phyloP scores from a whole-genome alignment of 495 filamentous ascomycete genomes.

The Neurospora sp. region DNA sequence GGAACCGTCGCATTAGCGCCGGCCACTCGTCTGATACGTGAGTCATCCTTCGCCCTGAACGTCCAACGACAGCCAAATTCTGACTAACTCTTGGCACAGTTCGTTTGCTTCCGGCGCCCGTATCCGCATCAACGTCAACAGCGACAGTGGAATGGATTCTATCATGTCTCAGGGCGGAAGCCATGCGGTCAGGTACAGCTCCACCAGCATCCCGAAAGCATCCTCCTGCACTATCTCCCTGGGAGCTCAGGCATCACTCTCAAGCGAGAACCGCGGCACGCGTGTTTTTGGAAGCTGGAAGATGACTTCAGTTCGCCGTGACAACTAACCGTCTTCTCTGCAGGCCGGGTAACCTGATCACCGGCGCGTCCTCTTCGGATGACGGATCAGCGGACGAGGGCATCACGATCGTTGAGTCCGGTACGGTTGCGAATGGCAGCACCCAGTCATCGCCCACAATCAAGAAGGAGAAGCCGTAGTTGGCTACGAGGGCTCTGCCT shows the following conservation, averaged over 20 bases:
- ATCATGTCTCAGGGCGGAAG: slow-evolving; percentile 8
- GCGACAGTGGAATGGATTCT: slow-evolving; percentile 9
- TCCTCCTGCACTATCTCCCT: neutral
- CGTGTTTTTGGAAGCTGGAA: slow-evolving; percentile 3
- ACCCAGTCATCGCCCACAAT: slow-evolving; percentile 38
- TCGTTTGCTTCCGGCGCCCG: slow-evolving; percentile 19
- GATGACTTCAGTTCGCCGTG: slow-evolving; percentile 1
- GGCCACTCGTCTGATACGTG: slow-evolving; percentile 19
- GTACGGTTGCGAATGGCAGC: slow-evolving; percentile 39
- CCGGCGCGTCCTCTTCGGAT: slow-evolving; percentile 27
- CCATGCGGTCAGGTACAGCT: slow-evolving; percentile 19
- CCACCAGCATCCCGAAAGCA: neutral
- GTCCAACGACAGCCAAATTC: neutral
- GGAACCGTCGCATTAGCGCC: slow-evolving; percentile 18
- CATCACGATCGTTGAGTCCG: slow-evolving; percentile 41
- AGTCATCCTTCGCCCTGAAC: neutral
- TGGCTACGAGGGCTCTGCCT: slow-evolving; percentile 3
- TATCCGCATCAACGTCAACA: slow-evolving; percentile 8
- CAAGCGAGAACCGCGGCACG: neutral
- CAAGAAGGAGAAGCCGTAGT: slow-evolving; percentile 33
- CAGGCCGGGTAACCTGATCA: slow-evolving; percentile 18
- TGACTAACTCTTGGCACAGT: slow-evolving; percentile 10
- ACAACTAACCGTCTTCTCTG: slow-evolving; percentile 16
- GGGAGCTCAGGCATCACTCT: neutral
- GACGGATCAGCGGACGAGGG: slow-evolving; percentile 36